Percentiles rank a stretch among this genome's conserved stretches.
phyloP scores from a whole-genome alignment of 768 basidiomycete genomes.

The Russula compacta region DNA sequence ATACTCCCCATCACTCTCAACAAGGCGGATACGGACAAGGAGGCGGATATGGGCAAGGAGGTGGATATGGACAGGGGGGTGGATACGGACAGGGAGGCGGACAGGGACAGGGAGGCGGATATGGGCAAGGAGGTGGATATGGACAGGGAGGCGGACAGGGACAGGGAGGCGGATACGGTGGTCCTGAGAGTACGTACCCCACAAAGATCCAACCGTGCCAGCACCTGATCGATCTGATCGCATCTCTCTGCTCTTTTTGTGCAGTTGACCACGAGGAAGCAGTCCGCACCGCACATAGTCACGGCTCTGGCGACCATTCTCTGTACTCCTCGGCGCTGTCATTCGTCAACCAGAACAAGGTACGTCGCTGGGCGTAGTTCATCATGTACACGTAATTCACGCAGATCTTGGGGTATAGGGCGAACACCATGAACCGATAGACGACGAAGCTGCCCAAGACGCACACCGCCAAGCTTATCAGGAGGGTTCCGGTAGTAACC shows the following conservation, averaged over 20 bases:
- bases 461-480: slow-evolving; percentile 59
- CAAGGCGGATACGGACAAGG: neutral
- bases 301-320: slow-evolving; percentile 48
- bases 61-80: too few relatives aligned
- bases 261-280: slow-evolving; percentile 61
- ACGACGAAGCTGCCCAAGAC: slow-evolving; percentile 53
- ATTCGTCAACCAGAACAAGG: slow-evolving; percentile 46
- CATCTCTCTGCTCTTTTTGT: neutral
- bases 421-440: slow-evolving; percentile 48
- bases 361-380: slow-evolving; percentile 20
- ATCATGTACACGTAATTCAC: neutral
- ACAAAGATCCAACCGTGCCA: neutral
- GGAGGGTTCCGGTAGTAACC: slow-evolving; percentile 37
- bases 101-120: too few relatives aligned
- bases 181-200: slow-evolving; percentile 21
- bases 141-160: too few relatives aligned
- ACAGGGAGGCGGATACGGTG: neutral
- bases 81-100: too few relatives aligned
- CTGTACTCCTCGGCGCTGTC: slow-evolving; percentile 48
- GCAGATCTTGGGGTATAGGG: slow-evolving; percentile 27
- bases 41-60: too few relatives aligned
- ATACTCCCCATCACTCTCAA: slow-evolving; percentile 40
- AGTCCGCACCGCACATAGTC: slow-evolving; percentile 41
- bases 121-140: too few relatives aligned
- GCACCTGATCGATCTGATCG: slow-evolving; percentile 9